A percentile compares a stretch with the other conserved stretches of the same genome.
phyloP scores from a whole-genome alignment of 148 eudicot species.

The Chenopodium quinoa region DNA sequence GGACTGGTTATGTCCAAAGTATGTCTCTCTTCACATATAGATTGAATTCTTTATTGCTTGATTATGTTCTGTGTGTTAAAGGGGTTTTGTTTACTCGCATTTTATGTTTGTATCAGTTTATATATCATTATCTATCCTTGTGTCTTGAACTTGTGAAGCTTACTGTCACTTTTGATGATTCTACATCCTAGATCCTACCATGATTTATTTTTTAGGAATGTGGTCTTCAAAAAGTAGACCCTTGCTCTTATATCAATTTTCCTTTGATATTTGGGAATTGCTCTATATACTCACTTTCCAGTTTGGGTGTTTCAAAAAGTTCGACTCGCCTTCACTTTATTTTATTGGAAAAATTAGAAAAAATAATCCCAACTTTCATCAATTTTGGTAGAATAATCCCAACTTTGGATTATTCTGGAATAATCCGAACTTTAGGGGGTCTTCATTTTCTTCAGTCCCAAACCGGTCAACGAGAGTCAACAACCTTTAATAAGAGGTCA shows the following conservation, averaged over 20 bases:
- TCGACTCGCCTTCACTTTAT: too few species aligned
- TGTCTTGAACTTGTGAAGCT: background rate
- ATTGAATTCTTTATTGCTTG: conserved; percentile 8
- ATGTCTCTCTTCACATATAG: conserved; percentile 30
- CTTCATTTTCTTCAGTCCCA: too few species aligned
- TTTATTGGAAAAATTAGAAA: too few species aligned
- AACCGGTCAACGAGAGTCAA: too few species aligned
- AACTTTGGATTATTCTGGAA: too few species aligned
- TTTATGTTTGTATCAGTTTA: background rate
- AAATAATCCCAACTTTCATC: too few species aligned
- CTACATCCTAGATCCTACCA: background rate
- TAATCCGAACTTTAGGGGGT: too few species aligned
- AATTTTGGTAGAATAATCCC: too few species aligned
- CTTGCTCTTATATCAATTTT: background rate
- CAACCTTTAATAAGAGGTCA: too few species aligned
- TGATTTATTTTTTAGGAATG: background rate
- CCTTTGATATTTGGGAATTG: background rate
- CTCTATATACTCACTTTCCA: background rate
- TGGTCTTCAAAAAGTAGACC: background rate
- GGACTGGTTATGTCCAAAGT: conserved; percentile 97
- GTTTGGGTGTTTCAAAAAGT: too few species aligned
- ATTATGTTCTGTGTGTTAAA: background rate
- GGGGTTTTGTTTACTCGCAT: background rate
- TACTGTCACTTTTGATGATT: background rate
- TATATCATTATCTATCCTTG: background rate